Evolutionary conservation across 2,329 filamentous ascomycete species (phyloP), one percentile per base, ranked within the genome.

Genomic region (Sclerotiophoma versabilis): DNA sequence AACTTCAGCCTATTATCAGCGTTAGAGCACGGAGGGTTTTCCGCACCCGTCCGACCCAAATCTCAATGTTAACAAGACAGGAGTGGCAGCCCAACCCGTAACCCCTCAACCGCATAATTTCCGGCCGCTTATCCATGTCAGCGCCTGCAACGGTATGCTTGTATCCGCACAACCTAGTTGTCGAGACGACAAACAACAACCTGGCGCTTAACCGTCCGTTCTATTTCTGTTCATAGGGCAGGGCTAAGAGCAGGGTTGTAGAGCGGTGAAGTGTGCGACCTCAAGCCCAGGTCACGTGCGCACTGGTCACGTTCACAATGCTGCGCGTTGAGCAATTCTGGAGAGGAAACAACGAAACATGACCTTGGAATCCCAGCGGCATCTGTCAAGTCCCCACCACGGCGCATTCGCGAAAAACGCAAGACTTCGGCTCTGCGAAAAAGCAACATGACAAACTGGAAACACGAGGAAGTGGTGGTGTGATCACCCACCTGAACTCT

Each of bases 111-210:
- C 15, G n/a, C 36, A 25, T 32, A n/a, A 14, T 25, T 2, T 30
- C 36, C 43, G 30, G 37, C 17, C 32, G 33, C 30, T 29, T 25
- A 55, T 41, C 41, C 47, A 19, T 42, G 46, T 23, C 22, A 30
- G 26, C 23, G 29, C 46, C n/a, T 19, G 23, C 46, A 46, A 46
- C 47, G 41, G 29, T 46, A 52, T 63, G 52, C 48, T 45, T 42
- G 54, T 36, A 52, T 42, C 43, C 42, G 42, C 26, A 27, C 34
- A 39, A 34, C 12, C 38, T 29, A 36, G 14, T 26, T 3, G 3
- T 46, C 27, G 11, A 46, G 34, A 29, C 42, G 33, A 39, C 27
- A 37, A n/a, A 12, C 15, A 4, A 25, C 20, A 43, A 46, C 25
- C 45, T 27, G 51, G 51, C 45, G 45, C 32, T 27, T 49, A 38